phyloP scores from a whole-genome alignment of 1,284 basidiomycete species.

The Ceraceosorus guamensis region DNA sequence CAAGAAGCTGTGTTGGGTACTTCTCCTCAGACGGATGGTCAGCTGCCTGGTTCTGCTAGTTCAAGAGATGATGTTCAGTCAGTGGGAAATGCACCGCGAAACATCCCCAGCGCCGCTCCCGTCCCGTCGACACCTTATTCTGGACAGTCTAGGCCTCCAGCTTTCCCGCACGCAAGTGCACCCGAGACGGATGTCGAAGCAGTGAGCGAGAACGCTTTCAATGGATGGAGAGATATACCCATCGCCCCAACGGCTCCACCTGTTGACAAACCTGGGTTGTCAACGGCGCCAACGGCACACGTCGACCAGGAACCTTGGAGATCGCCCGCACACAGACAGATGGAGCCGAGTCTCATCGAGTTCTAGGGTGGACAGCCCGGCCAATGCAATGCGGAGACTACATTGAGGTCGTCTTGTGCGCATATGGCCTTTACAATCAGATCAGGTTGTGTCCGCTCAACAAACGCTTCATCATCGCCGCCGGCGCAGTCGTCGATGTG shows the following conservation, averaged over 20 bases:
- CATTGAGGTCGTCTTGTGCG: too few relatives aligned
- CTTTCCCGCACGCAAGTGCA: not conserved
- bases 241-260: constrained; percentile 1
- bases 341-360: too few relatives aligned
- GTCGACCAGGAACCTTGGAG: too few relatives aligned
- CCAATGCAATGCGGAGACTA: too few relatives aligned
- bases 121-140: not conserved
- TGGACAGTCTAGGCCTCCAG: not conserved
- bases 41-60: not conserved
- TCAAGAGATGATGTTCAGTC: not conserved
- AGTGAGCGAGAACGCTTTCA: not conserved
- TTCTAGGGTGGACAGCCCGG: too few relatives aligned
- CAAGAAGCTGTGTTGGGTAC: too few relatives aligned
- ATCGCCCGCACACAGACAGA: too few relatives aligned
- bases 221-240: constrained; percentile 5
- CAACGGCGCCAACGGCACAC: too few relatives aligned
- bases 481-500: too few relatives aligned
- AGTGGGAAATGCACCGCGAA: not conserved
- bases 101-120: not conserved
- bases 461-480: too few relatives aligned
- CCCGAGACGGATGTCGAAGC: not conserved
- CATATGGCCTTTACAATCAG: too few relatives aligned
- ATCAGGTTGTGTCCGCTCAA: too few relatives aligned
- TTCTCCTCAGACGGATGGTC: not conserved
- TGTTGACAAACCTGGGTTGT: not conserved